Evolutionary conservation across 2,329 filamentous ascomycete species (phyloP), one percentile per base, ranked within the genome.

Genomic region (Diplocarpon rosae): DNA sequence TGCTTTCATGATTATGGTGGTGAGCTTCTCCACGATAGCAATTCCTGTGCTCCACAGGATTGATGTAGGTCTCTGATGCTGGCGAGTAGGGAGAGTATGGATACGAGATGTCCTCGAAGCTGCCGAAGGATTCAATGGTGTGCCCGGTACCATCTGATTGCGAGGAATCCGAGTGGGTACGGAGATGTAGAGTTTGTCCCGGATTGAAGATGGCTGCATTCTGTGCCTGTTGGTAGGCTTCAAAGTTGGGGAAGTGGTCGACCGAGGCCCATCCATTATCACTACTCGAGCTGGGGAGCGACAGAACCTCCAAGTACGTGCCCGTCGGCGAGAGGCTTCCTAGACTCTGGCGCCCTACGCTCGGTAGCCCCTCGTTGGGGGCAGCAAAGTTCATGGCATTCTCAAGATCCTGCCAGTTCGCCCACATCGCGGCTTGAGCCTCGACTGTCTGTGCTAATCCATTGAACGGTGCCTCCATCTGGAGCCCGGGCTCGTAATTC

Each of bases 201-300:
- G 90, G 90, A 65, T 95, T 95, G 71, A 94, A 93, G 59, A 95
- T 89, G 12, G 69, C 68, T 47, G 70, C 64, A 50, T 70, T 76
- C 41, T 76, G 74, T 44, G 80, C 70, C 37, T 74, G 70, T 55
- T 73, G 72, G 39, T 75, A 78, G 29, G 76, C 73, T 54, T 90
- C 84, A 54, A 84, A 79, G 31, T 80, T 83, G 49, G 78, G 80
- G 48, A 80, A 80, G 61, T 78, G 76, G 53, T 92, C 85, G 46
- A 95, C 80, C 53, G 84, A 76, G 40, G 78, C 79, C 89, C 89
- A 96, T 46, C 86, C 85, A 56, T 89, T 85, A 56, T 93, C 88
- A 59, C 84, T 85, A 52, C 75, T 75, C n/a, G 87, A 87, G 45
- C 80, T 82, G 17, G 77, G 75, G 35, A 95, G 69, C 6, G 90